Conservation (phyloP, 2,329 filamentous ascomycete genomes). For the Colletotrichum lindemuthianum region DNA sequence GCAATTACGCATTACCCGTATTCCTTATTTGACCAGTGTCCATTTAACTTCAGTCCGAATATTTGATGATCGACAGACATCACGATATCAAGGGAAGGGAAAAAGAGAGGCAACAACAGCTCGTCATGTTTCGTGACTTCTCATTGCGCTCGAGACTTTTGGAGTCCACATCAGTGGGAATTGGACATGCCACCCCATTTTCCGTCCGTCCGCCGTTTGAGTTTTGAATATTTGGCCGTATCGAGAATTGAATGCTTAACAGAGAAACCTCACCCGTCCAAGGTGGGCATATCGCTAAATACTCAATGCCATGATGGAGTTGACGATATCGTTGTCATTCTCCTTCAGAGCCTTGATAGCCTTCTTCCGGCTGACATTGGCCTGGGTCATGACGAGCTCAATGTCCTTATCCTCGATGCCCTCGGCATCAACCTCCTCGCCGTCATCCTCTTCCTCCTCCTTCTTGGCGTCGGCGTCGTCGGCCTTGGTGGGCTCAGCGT, state of each 20-base stretch:
- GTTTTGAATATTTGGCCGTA: constrained; percentile 17
- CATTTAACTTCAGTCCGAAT: no score
- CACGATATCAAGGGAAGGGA: neutral
- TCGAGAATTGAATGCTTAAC: constrained; percentile 28
- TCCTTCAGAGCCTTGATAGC: constrained; percentile 98
- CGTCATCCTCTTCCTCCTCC: constrained; percentile 88
- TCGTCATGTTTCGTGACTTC: constrained; percentile 34
- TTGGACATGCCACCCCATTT: constrained; percentile 40
- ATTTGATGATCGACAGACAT: no score
- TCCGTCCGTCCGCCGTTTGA: constrained; percentile 34
- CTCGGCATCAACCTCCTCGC: constrained; percentile 92
- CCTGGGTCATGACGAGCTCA: constrained; percentile 98
- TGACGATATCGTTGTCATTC: constrained; percentile 99
- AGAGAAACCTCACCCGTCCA: constrained; percentile 12
- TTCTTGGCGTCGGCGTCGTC: constrained; percentile 75
- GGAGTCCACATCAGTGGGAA: constrained; percentile 35
- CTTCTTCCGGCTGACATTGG: constrained; percentile 96
- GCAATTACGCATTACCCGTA: no score
- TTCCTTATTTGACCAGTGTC: no score
- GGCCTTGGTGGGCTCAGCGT: constrained; percentile 74
- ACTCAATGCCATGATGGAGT: constrained; percentile 99
- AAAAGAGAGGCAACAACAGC: constrained; percentile 3
- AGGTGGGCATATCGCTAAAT: constrained; percentile 63
- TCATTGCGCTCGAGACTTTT: constrained; percentile 35
- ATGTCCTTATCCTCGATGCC: constrained; percentile 99